phyloP scores from a whole-genome alignment of 495 filamentous ascomycete genomes.

The Penicillium manginii region DNA sequence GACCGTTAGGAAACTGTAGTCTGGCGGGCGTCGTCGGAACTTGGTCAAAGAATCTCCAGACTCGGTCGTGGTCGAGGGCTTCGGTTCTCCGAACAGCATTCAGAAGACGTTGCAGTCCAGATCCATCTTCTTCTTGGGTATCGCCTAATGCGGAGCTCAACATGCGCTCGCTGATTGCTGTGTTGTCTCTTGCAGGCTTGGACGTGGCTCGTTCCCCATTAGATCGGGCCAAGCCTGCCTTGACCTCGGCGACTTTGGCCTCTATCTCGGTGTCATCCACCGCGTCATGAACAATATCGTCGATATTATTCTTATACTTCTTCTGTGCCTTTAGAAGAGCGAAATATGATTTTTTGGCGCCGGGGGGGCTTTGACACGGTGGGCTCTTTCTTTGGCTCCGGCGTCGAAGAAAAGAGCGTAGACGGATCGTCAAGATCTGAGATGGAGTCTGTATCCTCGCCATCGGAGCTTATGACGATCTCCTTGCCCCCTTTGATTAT shows the following conservation, averaged over 20 bases:
- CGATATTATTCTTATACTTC: constrained; percentile 70
- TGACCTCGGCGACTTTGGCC: constrained; percentile 57
- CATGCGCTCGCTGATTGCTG: constrained; percentile 45
- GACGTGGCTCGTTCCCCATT: constrained; percentile 3
- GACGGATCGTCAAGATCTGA: constrained; percentile 50
- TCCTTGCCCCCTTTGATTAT: constrained; percentile 52
- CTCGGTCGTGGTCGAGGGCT: constrained; percentile 59
- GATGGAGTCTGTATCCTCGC: constrained; percentile 65
- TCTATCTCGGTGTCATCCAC: constrained; percentile 60
- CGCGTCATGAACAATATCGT: constrained; percentile 63
- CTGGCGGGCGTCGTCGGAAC: constrained; percentile 33
- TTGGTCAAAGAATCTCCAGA: constrained; percentile 70
- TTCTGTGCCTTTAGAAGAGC: constrained; percentile 30
- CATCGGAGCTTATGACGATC: constrained; percentile 70
- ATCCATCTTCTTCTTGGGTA: constrained; percentile 52
- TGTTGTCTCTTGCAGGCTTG: constrained; percentile 9
- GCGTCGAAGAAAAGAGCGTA: constrained; percentile 36
- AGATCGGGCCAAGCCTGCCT: constrained; percentile 40
- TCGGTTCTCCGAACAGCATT: constrained; percentile 77
- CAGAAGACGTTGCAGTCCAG: constrained; percentile 60
- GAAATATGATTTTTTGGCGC: constrained; percentile 12
- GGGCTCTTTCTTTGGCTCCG: constrained; percentile 11
- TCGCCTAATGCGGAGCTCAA: constrained; percentile 49
- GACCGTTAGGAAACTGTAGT: constrained; percentile 39
- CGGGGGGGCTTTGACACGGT: constrained; percentile 18